Evolutionary conservation across 1,284 basidiomycete genomes (phyloP), one percentile per base, ranked within the genome.

Genomic region (Cryptococcus floricola): DNA sequence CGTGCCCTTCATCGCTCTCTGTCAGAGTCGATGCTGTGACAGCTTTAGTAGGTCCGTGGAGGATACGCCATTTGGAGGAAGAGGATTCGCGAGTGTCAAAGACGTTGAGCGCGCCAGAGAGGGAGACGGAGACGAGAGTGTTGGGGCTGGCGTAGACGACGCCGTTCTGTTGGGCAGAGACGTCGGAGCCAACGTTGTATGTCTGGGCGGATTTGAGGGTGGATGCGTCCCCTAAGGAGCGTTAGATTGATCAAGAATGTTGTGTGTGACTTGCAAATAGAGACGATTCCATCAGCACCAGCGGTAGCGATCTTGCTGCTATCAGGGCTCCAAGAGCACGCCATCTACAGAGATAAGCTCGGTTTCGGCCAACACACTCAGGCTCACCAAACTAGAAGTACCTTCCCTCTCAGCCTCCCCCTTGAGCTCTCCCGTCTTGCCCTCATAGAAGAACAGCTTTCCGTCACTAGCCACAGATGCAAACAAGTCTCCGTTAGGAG

Each of bases 381-480:
- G 45, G 82, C 88, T 70, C 72, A 90, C 89, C 59, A 90, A 83
- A 64, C 83, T 87, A 49, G 89, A 62, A n/a, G 59, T 61, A 23
- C 64, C 67, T 1, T 50, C 88, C 66, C 84, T 85, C 16, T 66
- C 68, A 45, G 91, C 72, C 66, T 90, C 87, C 19, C 80, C 82
- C 50, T 88, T 66, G 8, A 85, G 85, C 39, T 96, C 91, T 2
- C 93, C 94, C 3, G 84, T 87, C 76, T 89, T 87, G 31, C 95
- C 96, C 62, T 97, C 91, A 73, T 96, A 98, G 19, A 98, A 67
- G 78, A 96, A 89, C 14, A 82, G 79, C 78, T 93, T 95, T 48
- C 83, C 85, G 77, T 99, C 96, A 4, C 91, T 90, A 28, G 92
- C 95, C 14, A 91, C 92, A 47, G 91, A 93, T 14, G 85, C 88